Conservation (phyloP, 1,284 basidiomycete species). For the Malassezia slooffiae region DNA sequence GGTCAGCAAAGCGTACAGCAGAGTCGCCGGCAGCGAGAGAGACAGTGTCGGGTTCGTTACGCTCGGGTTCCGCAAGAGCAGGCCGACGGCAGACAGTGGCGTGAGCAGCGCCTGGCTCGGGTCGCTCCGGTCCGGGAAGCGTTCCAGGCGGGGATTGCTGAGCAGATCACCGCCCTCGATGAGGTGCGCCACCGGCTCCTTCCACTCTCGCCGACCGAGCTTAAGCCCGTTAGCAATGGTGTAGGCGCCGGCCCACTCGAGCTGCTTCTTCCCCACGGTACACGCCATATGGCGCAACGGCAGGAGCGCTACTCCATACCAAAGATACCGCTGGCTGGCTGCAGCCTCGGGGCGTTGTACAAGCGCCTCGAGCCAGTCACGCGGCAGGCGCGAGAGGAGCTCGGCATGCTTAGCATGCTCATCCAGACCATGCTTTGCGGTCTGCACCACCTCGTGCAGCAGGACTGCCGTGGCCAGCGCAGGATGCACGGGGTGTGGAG, state of each 20-base stretch:
- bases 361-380: slow-evolving; percentile 14
- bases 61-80: slow-evolving; percentile 22
- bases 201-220: slow-evolving; percentile 28
- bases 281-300: slow-evolving; percentile 20
- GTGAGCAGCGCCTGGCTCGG: slow-evolving; percentile 6
- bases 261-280: slow-evolving; percentile 33
- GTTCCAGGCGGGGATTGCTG: slow-evolving; percentile 3
- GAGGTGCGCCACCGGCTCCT: slow-evolving; percentile 24
- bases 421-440: too few relatives aligned
- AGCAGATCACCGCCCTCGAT: slow-evolving; percentile 12
- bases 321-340: slow-evolving; percentile 21
- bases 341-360: slow-evolving; percentile 7
- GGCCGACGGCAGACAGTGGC: slow-evolving; percentile 8
- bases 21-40: slow-evolving; percentile 16
- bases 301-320: slow-evolving; percentile 23
- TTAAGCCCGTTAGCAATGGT: slow-evolving; percentile 38
- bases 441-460: too few relatives aligned
- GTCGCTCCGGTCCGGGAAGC: slow-evolving; percentile 9
- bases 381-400: slow-evolving; percentile 16
- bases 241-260: slow-evolving; percentile 28
- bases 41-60: slow-evolving; percentile 17
- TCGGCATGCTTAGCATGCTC: slow-evolving; percentile 12
- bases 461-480: too few relatives aligned
- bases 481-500: too few relatives aligned
- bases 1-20: slow-evolving; percentile 24